Conservation (phyloP, 495 filamentous ascomycete species). For the Talaromyces adpressus region DNA sequence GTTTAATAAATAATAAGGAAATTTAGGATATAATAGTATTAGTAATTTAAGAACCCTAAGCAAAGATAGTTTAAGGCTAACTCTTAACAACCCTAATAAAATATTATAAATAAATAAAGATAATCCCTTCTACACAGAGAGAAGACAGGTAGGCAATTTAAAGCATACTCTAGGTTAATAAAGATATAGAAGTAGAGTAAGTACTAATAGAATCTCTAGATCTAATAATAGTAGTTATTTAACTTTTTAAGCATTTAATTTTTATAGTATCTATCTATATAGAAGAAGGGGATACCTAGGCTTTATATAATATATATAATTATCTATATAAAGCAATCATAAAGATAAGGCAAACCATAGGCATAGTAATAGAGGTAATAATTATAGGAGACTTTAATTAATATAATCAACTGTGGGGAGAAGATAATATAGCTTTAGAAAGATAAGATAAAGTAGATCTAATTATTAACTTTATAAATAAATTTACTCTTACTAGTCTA, state of each 20-base stretch:
- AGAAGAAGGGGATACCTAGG: slow-evolving; percentile 3
- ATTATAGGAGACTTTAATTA: slow-evolving; percentile 28
- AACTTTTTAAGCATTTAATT: slow-evolving; percentile 14
- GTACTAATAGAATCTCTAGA: slow-evolving; percentile 18
- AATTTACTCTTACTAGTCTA: slow-evolving; percentile 20
- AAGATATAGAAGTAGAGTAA: slow-evolving; percentile 21
- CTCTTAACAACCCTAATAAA: slow-evolving; percentile 19
- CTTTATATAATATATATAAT: neutral
- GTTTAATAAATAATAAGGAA: slow-evolving; percentile 23
- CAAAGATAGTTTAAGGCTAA: slow-evolving; percentile 18
- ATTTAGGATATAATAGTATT: slow-evolving; percentile 13
- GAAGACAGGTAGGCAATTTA: slow-evolving; percentile 20
- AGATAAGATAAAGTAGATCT: slow-evolving; percentile 24
- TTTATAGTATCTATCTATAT: slow-evolving; percentile 24
- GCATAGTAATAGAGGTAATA: neutral
- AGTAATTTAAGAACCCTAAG: slow-evolving; percentile 21
- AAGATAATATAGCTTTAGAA: slow-evolving; percentile 20
- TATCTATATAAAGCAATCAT: neutral
- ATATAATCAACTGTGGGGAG: slow-evolving; percentile 31
- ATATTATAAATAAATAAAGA: slow-evolving; percentile 23
- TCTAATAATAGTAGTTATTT: slow-evolving; percentile 19
- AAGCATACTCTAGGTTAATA: slow-evolving; percentile 28
- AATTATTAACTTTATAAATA: slow-evolving; percentile 29
- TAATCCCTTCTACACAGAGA: slow-evolving; percentile 13
- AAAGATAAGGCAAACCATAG: neutral